These are phyloP conservation scores for Podospora appendiculata DNA, from an alignment of 495 filamentous ascomycete genomes.

Conservation along the genomic window DNA sequence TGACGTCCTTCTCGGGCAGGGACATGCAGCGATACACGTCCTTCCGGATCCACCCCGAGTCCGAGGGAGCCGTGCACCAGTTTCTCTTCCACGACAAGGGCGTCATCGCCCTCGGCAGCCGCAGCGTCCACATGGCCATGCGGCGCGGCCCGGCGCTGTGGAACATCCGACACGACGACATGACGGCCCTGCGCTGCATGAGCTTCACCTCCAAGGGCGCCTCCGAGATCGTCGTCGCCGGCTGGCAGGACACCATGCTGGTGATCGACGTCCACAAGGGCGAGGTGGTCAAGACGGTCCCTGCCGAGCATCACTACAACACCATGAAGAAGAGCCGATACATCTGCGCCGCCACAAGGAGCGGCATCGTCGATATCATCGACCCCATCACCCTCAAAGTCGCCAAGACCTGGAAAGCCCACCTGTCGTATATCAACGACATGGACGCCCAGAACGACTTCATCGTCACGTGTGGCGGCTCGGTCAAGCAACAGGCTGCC, in stretches of 20 bases:
- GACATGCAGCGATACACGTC: slow-evolving; percentile 69
- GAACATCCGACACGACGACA: slow-evolving; percentile 72
- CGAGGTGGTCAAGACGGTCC: slow-evolving; percentile 62
- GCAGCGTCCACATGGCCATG: slow-evolving; percentile 76
- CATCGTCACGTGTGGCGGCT: slow-evolving; percentile 91
- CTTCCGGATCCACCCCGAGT: slow-evolving; percentile 56
- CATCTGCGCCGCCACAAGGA: slow-evolving; percentile 82
- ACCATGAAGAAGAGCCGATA: slow-evolving; percentile 87
- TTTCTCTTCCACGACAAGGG: slow-evolving; percentile 81
- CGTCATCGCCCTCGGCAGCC: slow-evolving; percentile 68
- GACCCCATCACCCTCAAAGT: slow-evolving; percentile 70
- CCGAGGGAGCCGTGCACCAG: slow-evolving; percentile 69
- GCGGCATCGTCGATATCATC: slow-evolving; percentile 77
- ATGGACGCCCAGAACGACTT: slow-evolving; percentile 93
- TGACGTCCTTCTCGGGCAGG: slow-evolving; percentile 75
- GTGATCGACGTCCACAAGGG: slow-evolving; percentile 85
- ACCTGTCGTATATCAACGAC: slow-evolving; percentile 75
- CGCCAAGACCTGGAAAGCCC: slow-evolving; percentile 81
- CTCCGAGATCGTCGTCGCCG: slow-evolving; percentile 75
- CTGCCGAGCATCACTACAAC: slow-evolving; percentile 67
- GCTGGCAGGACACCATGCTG: slow-evolving; percentile 80
- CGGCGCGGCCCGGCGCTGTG: slow-evolving; percentile 76
- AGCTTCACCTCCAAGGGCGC: slow-evolving; percentile 81
- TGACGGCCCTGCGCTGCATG: slow-evolving; percentile 85
- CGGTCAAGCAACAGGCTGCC: slow-evolving; percentile 47